These are phyloP conservation scores for Peterozyma toletana DNA, from an alignment of 805 yeast genomes.

Conservation along the genomic window DNA sequence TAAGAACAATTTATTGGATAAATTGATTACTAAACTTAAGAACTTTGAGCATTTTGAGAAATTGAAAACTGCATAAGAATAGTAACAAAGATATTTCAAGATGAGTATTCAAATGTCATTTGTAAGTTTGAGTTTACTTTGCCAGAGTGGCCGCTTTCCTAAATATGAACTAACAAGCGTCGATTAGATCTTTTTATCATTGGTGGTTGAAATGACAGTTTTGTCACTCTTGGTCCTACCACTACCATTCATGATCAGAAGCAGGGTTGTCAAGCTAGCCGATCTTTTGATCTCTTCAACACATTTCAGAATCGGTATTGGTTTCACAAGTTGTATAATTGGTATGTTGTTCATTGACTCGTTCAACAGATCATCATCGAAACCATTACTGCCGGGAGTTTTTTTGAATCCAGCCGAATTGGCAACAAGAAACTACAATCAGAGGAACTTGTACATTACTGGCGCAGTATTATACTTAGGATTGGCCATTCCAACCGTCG, in stretches of 20 bases:
- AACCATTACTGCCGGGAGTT: neutral
- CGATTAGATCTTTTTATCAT: constrained; percentile 26
- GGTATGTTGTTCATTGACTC: constrained; percentile 43
- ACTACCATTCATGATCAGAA: constrained; percentile 35
- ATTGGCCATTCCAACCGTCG: constrained; percentile 36
- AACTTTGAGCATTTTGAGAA: no score
- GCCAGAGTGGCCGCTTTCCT: neutral
- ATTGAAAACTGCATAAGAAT: no score
- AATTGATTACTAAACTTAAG: constrained; percentile 5
- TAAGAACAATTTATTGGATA: no score
- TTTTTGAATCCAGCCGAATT: constrained; percentile 28
- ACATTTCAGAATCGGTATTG: constrained; percentile 33
- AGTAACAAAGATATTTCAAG: constrained; percentile 6
- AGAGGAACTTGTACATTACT: constrained; percentile 46
- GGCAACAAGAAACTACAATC: constrained; percentile 49
- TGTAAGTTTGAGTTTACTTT: constrained; percentile 10
- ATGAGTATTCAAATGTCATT: constrained; percentile 40
- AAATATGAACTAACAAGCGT: neutral
- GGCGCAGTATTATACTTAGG: constrained; percentile 46
- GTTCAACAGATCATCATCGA: constrained; percentile 9
- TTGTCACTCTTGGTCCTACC: constrained; percentile 40
- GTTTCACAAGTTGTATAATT: constrained; percentile 30
- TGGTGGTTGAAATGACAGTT: constrained; percentile 36
- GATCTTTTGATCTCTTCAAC: constrained; percentile 22
- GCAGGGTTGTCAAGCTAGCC: constrained; percentile 25